These are phyloP conservation scores for Phytophthora palmivora DNA, from an alignment of 352 stramenopile species.

Conservation along the genomic window DNA sequence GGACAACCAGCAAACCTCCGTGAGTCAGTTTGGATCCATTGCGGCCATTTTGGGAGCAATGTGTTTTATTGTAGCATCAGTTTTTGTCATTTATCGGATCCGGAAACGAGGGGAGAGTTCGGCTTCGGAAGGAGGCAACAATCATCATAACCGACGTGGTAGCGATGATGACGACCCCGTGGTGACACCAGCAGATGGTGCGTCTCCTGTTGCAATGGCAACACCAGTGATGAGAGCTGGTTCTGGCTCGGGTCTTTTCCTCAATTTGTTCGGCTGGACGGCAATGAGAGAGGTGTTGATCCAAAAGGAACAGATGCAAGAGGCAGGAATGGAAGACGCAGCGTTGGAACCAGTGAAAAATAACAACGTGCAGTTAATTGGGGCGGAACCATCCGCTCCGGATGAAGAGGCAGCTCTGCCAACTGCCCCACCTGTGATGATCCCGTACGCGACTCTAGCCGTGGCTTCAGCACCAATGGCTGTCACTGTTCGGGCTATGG, in stretches of 20 bases:
- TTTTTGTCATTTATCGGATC: constrained; percentile 64
- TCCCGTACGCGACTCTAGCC: constrained; percentile 36
- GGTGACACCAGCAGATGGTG: constrained; percentile 35
- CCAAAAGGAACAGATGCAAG: constrained; percentile 57
- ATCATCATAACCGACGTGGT: constrained; percentile 23
- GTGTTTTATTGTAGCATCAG: constrained; percentile 51
- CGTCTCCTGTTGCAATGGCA: constrained; percentile 42
- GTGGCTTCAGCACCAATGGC: constrained; percentile 29
- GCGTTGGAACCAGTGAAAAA: constrained; percentile 45
- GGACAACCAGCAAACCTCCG: constrained; percentile 17
- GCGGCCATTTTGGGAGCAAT: constrained; percentile 49
- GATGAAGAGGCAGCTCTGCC: constrained; percentile 31
- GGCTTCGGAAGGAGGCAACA: constrained; percentile 12
- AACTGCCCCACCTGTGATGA: constrained; percentile 34
- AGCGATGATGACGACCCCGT: constrained; percentile 33
- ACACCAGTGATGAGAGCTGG: constrained; percentile 35
- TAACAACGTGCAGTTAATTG: constrained; percentile 59
- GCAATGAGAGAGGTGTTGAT: constrained; percentile 59
- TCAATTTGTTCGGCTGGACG: constrained; percentile 72
- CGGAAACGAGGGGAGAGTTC: constrained; percentile 43
- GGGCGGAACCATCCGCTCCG: constrained; percentile 41
- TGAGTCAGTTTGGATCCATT: constrained; percentile 39
- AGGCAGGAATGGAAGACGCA: constrained; percentile 39
- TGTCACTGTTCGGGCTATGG: constrained; percentile 41
- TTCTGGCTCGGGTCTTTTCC: constrained; percentile 36